Base-by-base conservation (phyloP, 2,329 filamentous ascomycete genomes). In the Colletotrichum coccodes region DNA sequence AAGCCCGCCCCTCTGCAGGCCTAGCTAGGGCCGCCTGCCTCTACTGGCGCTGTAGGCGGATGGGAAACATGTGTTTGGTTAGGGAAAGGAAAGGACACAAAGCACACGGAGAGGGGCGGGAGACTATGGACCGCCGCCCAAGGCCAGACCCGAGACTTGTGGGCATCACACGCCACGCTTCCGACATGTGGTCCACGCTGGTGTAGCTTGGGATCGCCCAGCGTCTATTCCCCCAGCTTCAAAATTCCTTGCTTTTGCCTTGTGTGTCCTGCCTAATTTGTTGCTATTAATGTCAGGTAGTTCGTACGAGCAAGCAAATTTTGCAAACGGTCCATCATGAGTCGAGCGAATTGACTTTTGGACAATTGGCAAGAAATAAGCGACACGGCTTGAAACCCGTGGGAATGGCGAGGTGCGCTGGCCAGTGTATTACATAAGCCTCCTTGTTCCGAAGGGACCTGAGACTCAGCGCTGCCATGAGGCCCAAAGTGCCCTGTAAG, bases 51-150 rank as follows among this genome's bases (percentile, higher is more conserved):
- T 46, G 47, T 50, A 60, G 60, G 65, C 61, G 26, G 61, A 14
- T 42, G 18, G 36, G 40, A 66, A 56, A 28, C 47, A 66, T 66
- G 54, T 70, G 63, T 67, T 67, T 70, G 66, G 61, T 14, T 30
- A 23, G 16, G 54, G 5, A 26, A 21, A 44, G 3, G 32, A 26
- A 38, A 38, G 32, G 28, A 46, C 16, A 21, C 21, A 18, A 21
- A 11, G 36, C 26, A 26, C 47, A 40, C 32, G 28, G 42, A 68
- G 60, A n/a, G 52, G 26, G 50, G 64, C 44, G 63, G 56, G 62
- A 34, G 62, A 60, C 62, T 65, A 65, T n/a, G n/a, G n/a, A n/a
- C 34, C 62, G 21, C 30, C 32, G 54, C 44, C 50, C 62, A 64
- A 52, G 62, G 62, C 54, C 56, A 44, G 54, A 47, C 54, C 62